A percentile compares a stretch with the other conserved stretches of the same genome.
Evolutionary conservation across 1,284 basidiomycete species (phyloP).

Genomic region (Polyporus tsugae): DNA sequence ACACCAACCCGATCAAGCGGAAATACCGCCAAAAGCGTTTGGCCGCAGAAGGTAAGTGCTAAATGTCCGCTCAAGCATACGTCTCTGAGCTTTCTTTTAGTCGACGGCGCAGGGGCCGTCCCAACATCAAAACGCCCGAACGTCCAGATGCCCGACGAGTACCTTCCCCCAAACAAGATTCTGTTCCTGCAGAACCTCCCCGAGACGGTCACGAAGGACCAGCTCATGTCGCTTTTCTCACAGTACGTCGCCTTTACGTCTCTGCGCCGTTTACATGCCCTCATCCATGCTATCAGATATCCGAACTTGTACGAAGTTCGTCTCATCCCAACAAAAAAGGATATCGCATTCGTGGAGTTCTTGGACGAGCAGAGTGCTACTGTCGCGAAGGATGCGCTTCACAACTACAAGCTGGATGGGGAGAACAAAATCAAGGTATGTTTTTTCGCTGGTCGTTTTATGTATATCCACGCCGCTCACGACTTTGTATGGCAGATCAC

Average conservation of each 20-base stretch:
- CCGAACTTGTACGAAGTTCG: slow-evolving; percentile 94
- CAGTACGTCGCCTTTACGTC: slow-evolving; percentile 61
- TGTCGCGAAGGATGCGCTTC: slow-evolving; percentile 91
- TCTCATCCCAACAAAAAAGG: slow-evolving; percentile 94
- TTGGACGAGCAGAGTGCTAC: slow-evolving; percentile 90
- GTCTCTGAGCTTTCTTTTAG: slow-evolving; percentile 46
- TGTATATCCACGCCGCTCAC: background rate
- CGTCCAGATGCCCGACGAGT: slow-evolving; percentile 99
- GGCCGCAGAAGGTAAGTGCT: slow-evolving; percentile 73
- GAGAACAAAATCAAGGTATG: slow-evolving; percentile 95
- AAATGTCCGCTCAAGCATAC: slow-evolving; percentile 13
- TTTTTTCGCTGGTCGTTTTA: background rate
- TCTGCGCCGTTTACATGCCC: slow-evolving; percentile 3
- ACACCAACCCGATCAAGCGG: slow-evolving; percentile 86
- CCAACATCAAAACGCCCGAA: slow-evolving; percentile 79
- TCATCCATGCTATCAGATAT: slow-evolving; percentile 59
- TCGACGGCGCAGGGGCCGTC: slow-evolving; percentile 72
- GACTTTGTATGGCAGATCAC: slow-evolving; percentile 52
- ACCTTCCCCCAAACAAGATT: slow-evolving; percentile 98
- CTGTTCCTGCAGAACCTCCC: slow-evolving; percentile 97
- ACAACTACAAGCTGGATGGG: slow-evolving; percentile 96
- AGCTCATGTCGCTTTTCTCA: slow-evolving; percentile 88
- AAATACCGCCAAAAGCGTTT: slow-evolving; percentile 84
- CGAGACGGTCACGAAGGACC: slow-evolving; percentile 90
- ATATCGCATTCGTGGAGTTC: slow-evolving; percentile 97